Conservation (phyloP, 208 protist species). For the Leptomonas pyrrhocoris region DNA sequence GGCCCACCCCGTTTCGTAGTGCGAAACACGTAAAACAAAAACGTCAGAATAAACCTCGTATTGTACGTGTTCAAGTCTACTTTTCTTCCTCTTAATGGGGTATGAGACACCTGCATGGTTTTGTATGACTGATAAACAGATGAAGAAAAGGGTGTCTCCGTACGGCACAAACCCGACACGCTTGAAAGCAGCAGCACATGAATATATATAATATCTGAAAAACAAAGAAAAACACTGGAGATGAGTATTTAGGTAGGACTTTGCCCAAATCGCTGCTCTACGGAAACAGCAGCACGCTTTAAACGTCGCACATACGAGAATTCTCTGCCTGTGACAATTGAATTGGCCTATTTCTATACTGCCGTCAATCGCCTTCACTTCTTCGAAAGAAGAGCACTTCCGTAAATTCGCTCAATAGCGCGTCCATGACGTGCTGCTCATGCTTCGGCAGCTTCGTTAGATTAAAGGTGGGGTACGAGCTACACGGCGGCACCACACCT, state of each 20-base stretch:
- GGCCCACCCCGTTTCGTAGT: too few relatives aligned
- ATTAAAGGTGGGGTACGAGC: constrained; percentile 71
- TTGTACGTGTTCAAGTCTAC: too few relatives aligned
- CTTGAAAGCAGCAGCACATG: too few relatives aligned
- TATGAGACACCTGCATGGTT: too few relatives aligned
- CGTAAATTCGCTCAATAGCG: constrained; percentile 58
- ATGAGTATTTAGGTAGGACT: not conserved
- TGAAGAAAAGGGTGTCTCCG: too few relatives aligned
- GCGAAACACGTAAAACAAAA: too few relatives aligned
- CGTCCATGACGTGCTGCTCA: constrained; percentile 80
- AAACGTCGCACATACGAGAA: not conserved
- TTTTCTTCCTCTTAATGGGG: too few relatives aligned
- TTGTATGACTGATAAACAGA: too few relatives aligned
- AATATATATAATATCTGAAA: not conserved
- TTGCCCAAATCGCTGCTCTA: not conserved
- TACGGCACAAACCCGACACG: too few relatives aligned
- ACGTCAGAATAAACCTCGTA: too few relatives aligned
- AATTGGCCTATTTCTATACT: not conserved
- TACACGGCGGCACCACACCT: constrained; percentile 48
- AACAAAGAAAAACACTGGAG: constrained; percentile 24
- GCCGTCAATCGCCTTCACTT: not conserved
- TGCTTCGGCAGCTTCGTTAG: constrained; percentile 56
- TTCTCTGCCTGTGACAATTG: not conserved
- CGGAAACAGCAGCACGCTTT: too few relatives aligned
- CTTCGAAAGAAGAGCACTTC: constrained; percentile 70